Base-by-base conservation (phyloP, 208 protist species). In the Trypanosoma rangeli region DNA sequence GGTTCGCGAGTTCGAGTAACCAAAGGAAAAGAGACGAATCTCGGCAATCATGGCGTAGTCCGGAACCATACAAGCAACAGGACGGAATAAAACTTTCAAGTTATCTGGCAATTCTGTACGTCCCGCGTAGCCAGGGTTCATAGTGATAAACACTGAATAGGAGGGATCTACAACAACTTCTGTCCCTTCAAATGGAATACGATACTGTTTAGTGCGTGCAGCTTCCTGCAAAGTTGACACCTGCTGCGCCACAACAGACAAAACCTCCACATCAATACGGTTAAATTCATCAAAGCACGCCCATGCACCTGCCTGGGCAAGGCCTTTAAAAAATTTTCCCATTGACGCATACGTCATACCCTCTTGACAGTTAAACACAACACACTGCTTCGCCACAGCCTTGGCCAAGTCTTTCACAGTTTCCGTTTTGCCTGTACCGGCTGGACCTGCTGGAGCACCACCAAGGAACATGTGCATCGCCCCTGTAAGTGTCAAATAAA, bases 201-300 rank as follows among this genome's bases (percentile, higher is more conserved):
- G 81, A 76, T 89, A 93, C 73, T 95, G 88, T 60, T 76, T 60
- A 16, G 71, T 73, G 35, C 89, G 78, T 63, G 84, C 82, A 46
- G 97, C 84, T 74, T 94, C 89, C 70, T 98, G 97, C 57, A 99
- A 91, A 33, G 89, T 97, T 7, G 91, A 93, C 33, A 99, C 93
- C 80, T 99, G 97, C 83, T 98, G 93, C 28, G 97, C 96, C 59
- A 99, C 93, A 33, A 99, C 98, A 35, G 96, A 98, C 10, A 98
- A 87, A 76, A 98, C 95, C 80, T 98, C 97, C 20, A 99, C 94
- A 64, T 99, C 95, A 82, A 99, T 99, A 68, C 98, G 92, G 84
- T 99, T 99, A 92, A 99, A 99, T 86, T 99, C 98, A 77, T 99
- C 98, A 76, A 99, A 99, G 80, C 97, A 99, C 22, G 97, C 91